A percentile compares a stretch with the other conserved stretches of the same genome.
Evolutionary conservation across 495 filamentous ascomycete genomes (phyloP).

Genomic region (Trichoderma reesei): DNA sequence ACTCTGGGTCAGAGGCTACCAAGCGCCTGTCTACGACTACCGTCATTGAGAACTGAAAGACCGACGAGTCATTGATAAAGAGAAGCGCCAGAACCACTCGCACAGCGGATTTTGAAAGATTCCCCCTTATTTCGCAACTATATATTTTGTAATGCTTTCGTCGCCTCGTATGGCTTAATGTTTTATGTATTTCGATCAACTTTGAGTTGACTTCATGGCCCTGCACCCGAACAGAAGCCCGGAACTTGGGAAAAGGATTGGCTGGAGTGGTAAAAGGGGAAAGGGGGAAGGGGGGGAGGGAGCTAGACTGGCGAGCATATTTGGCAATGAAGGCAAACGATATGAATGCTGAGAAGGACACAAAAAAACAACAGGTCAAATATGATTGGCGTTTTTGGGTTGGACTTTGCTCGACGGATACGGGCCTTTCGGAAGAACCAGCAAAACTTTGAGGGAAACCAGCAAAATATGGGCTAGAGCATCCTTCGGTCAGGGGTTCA

Average conservation of each 20-base stretch:
- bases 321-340: not conserved
- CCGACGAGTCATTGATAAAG: not conserved
- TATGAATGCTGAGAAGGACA: constrained; percentile 1
- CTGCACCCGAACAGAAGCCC: not conserved
- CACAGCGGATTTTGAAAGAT: not conserved
- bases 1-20: not conserved
- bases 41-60: not conserved
- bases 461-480: constrained; percentile 2
- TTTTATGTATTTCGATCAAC: not conserved
- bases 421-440: not conserved
- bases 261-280: too few species aligned
- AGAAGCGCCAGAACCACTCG: not conserved
- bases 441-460: too few species aligned
- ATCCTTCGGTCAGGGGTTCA: not conserved
- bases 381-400: not conserved
- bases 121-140: not conserved
- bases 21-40: constrained; percentile 3
- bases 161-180: constrained; percentile 1
- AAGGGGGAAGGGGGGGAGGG: not conserved
- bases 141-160: not conserved
- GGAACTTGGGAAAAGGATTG: not conserved
- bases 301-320: constrained; percentile 2
- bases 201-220: not conserved
- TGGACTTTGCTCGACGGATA: constrained; percentile 6
- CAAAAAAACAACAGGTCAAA: not conserved